Percentiles rank a stretch among this genome's conserved stretches.
Evolutionary conservation across 371 early-diverging fungal genomes (phyloP).

Genomic region (Mucor piriformis): DNA sequence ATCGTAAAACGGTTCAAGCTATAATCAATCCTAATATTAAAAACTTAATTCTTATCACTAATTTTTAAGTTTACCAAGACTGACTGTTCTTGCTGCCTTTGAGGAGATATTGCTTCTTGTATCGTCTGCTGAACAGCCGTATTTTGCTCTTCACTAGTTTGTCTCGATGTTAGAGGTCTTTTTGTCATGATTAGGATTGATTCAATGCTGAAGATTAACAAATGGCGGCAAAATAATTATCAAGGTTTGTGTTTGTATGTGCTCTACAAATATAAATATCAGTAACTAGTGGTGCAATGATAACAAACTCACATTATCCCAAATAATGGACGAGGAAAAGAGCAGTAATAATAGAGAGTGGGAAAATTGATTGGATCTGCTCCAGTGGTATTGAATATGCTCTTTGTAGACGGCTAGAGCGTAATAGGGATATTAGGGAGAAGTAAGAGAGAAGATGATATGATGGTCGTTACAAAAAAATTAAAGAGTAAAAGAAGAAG

Average conservation of each 20-base stretch:
- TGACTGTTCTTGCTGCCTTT: constrained; percentile 23
- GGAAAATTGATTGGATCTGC: not conserved
- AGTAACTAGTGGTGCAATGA: too few species aligned
- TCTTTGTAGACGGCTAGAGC: not conserved
- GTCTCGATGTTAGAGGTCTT: not conserved
- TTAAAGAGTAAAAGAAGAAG: too few species aligned
- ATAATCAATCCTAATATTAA: constrained; percentile 7
- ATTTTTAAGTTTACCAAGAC: constrained; percentile 16
- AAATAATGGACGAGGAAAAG: not conserved
- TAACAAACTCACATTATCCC: not conserved
- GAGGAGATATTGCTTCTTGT: constrained; percentile 12
- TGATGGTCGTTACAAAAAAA: too few species aligned
- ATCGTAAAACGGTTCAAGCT: constrained; percentile 56
- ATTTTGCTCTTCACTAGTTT: not conserved
- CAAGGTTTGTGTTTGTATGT: not conserved
- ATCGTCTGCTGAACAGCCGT: not conserved
- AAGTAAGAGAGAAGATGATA: not conserved
- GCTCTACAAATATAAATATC: not conserved
- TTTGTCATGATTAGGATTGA: constrained; percentile 10
- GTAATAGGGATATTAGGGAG: not conserved
- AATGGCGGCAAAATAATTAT: not conserved
- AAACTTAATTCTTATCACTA: not conserved
- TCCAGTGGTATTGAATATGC: not conserved
- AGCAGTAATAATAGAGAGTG: not conserved
- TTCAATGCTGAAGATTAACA: constrained; percentile 1